Base-by-base conservation (phyloP, 73 alveolate species). In the Paramecium pentaurelia region DNA sequence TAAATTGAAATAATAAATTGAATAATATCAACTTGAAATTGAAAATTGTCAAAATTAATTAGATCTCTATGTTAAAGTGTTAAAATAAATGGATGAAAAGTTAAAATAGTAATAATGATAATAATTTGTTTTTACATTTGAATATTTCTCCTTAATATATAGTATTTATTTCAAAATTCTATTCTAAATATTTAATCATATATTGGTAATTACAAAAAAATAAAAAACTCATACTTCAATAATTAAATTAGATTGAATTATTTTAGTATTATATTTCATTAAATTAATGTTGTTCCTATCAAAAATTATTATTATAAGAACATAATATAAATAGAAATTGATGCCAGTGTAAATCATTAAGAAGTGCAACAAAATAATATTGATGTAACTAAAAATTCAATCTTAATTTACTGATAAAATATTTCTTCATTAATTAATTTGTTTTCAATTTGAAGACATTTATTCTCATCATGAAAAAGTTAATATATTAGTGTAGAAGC, bases 81-180 rank as follows among this genome's bases (percentile, higher is more conserved):
- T 80, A 45, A 80, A 80, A 80, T 22, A 80, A 80, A 80, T 80
- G 91, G 91, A 80, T 80, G 91, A 80, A 40, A 80, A 80, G 14
- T 10, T 80, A 1, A 44, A 80, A 80, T 10, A 20, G 25, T 32
- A 80, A 22, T 22, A 22, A 45, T 80, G 88, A 75, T 16, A 75
- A 34, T 18, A 54, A 7, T 11, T 47, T 42, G 18, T 54, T 54
- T 54, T 54, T 54, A 16, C 11, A 54, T 18, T 18, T 54, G 70
- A 54, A 25, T 54, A 18, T 54, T 18, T 54, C 70, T 54, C 70
- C 32, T 54, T 54, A 4, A 18, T 54, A 18, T 3, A 40, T 40
- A 40, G 2, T 6, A 40, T 40, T 40, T 8, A 40, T 7, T 40
- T 10, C 49, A 40, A 2, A 3, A 40, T 40, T 6, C 12, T 1